Evolutionary conservation across 257 asterid genomes (phyloP).

Genomic region (Osmanthus fragrans): DNA sequence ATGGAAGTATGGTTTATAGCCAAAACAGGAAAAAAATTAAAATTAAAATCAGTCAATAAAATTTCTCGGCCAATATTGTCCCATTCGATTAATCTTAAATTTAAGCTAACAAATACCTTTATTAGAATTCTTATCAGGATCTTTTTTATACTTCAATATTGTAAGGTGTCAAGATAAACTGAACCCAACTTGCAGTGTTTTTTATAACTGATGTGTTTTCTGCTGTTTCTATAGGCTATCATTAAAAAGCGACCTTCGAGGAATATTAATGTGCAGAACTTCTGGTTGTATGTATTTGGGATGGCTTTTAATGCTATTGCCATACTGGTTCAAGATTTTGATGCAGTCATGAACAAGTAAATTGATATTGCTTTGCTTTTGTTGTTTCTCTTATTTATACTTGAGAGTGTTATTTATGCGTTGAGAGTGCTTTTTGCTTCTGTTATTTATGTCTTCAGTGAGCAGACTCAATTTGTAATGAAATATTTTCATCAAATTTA

Average conservation of each 20-base stretch:
- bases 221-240: slow-evolving; percentile 69
- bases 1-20: slow-evolving; percentile 11
- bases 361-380: slow-evolving; percentile 11
- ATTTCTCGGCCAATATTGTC: slow-evolving; percentile 13
- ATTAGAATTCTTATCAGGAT: slow-evolving; percentile 6
- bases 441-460: not conserved
- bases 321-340: slow-evolving; percentile 86
- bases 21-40: not conserved
- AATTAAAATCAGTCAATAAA: not conserved
- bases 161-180: not conserved
- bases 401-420: not conserved
- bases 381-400: not conserved
- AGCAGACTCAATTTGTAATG: not conserved
- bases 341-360: slow-evolving; percentile 88
- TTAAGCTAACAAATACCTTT: slow-evolving; percentile 16
- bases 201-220: slow-evolving; percentile 22
- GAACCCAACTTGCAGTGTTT: slow-evolving; percentile 16
- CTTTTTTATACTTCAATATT: slow-evolving; percentile 12
- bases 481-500: not conserved
- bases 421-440: not conserved
- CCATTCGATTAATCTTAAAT: slow-evolving; percentile 8
- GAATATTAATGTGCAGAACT: slow-evolving; percentile 97
- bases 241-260: slow-evolving; percentile 92
- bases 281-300: slow-evolving; percentile 98
- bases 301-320: slow-evolving; percentile 93